Conservation (phyloP, 768 basidiomycete species). For the Boletus sensibilis region DNA sequence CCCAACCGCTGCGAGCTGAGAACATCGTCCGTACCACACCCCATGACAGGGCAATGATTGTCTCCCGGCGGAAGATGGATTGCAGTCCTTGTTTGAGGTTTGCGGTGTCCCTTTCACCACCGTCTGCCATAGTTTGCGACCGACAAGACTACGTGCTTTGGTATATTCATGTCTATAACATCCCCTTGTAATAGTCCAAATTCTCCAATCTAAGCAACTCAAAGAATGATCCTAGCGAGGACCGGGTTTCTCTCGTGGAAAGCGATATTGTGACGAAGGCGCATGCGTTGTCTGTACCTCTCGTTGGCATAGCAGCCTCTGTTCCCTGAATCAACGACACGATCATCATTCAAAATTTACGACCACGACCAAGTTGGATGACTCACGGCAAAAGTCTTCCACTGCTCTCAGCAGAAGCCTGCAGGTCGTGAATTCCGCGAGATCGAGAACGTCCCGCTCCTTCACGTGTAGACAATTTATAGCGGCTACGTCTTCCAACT, state of each 20-base stretch:
- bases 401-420: slow-evolving; percentile 40
- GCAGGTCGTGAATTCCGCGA: slow-evolving; percentile 49
- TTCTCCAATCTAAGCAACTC: background rate
- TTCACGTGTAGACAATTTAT: slow-evolving; percentile 59
- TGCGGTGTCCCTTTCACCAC: slow-evolving; percentile 49
- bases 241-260: slow-evolving; percentile 11
- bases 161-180: slow-evolving; percentile 21
- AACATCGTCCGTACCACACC: slow-evolving; percentile 18
- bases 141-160: slow-evolving; percentile 16
- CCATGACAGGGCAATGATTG: slow-evolving; percentile 13
- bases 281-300: slow-evolving; percentile 53
- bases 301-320: slow-evolving; percentile 55
- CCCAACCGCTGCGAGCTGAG: slow-evolving; percentile 24
- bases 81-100: slow-evolving; percentile 73
- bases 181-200: slow-evolving; percentile 24
- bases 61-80: slow-evolving; percentile 37
- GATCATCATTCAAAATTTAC: background rate
- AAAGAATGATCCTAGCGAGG: slow-evolving; percentile 23
- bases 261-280: slow-evolving; percentile 34
- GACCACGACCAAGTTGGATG: background rate
- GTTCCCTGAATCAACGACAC: slow-evolving; percentile 31
- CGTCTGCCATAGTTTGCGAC: slow-evolving; percentile 62
- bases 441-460: slow-evolving; percentile 50
- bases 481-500: slow-evolving; percentile 47
- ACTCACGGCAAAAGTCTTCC: slow-evolving; percentile 58